These are phyloP conservation scores for Coffea humblotiana DNA, from an alignment of 305 asterid genomes.

Conservation along the genomic window DNA sequence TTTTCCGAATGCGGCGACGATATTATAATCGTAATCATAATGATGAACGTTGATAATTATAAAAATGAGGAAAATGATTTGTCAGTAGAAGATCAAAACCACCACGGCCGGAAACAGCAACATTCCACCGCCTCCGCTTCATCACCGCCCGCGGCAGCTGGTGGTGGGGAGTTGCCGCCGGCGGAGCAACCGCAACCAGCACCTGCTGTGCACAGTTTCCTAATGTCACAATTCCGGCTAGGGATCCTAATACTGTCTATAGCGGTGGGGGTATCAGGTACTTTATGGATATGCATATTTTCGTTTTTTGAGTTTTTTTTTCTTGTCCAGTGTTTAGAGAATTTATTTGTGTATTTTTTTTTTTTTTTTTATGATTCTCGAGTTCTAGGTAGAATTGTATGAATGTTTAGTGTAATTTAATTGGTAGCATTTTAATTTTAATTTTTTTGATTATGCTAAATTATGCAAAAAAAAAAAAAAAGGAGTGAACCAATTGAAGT, in stretches of 20 bases:
- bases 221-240: constrained; percentile 30
- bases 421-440: neutral
- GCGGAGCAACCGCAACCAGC: constrained; percentile 12
- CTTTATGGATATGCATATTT: neutral
- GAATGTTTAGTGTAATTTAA: too few species aligned
- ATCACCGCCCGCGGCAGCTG: constrained; percentile 11
- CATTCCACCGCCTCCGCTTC: constrained; percentile 15
- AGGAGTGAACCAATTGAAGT: neutral
- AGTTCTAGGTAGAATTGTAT: too few species aligned
- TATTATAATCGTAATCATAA: too few species aligned
- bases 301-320: neutral
- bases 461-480: neutral
- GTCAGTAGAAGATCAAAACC: neutral
- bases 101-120: too few species aligned
- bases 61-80: too few species aligned
- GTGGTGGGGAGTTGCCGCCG: constrained; percentile 6
- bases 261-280: constrained; percentile 79
- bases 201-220: neutral
- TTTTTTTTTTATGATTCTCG: neutral
- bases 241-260: constrained; percentile 42
- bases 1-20: too few species aligned
- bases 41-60: too few species aligned
- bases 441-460: neutral
- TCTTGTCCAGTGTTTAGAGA: neutral
- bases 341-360: neutral